Base-by-base conservation (phyloP, 177 flowering plant genomes). In the Vitis hybrid region DNA sequence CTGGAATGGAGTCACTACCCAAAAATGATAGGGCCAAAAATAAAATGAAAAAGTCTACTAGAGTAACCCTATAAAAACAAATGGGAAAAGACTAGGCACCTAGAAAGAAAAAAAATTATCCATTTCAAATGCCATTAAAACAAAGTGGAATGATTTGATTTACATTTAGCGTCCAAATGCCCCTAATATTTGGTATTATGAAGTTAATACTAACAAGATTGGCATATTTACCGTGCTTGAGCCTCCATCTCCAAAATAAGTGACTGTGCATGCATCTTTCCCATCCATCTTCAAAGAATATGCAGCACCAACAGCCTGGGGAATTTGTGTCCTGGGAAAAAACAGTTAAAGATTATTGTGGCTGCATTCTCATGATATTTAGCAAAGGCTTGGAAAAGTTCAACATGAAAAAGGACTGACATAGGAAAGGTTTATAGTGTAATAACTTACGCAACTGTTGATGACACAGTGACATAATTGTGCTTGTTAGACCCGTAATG, bases 291-390 rank as follows among this genome's bases (percentile, higher is more conserved):
- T 96, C 18, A 92, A 76, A 27, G 98, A 91, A 84, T 94, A 96
- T 64, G 99, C 99, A 70, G 89, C 98, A 48, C 99, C 99, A 12
- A 89, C 98, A 35, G 99, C 97, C 19, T 94, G 95, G 11, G 97
- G 92, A 66, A 96, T 69, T 78, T 96, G 99, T 48, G 99, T 84
- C 11, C 98, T 96, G 87, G 27, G 8, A 40, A 0, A 56, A 58
- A 60, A 64, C 16, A 67, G 6, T 30, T 27, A 64, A 32, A 9
- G 52, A 64, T 32, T 32, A 16, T 15, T 30, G 10, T 5, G 66
- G 46, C 58, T 15, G n/a, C 12, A 14, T n/a, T 62, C 46, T 14
- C 14, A 35, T 19, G 66, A 18, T 50, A 24, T 32, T 55, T 12
- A 64, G 12, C 40, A 16, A 13, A 50, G n/a, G 11, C n/a, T 56